Evolutionary conservation across 2,329 filamentous ascomycete species (phyloP), one percentile per base, ranked within the genome.

Genomic region (Trichoderma atrobrunneum): DNA sequence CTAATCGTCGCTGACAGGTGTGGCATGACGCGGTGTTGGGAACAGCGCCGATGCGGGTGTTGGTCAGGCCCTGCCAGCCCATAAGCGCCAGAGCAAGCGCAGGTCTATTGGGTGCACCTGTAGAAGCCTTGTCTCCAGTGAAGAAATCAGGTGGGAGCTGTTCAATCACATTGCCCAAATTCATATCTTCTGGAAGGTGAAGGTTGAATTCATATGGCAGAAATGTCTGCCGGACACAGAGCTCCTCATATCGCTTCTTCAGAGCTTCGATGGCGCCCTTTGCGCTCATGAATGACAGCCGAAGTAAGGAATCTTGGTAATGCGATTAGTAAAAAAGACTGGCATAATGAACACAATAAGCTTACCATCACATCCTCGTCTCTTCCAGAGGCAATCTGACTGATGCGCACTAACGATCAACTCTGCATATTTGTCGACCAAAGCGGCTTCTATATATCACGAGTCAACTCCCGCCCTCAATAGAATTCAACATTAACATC

Each of bases 1-100:
- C 96, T 0, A 98, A 85, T 1, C 95, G 90, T 72, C 96, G 90
- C 78, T 97, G 92, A 79, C 96, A 99, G 24, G 93, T 93, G 72
- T 91, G 88, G 80, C 96, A 99, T 5, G 90, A 90, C 7, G 93
- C 91, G 18, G 95, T 88, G 73, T 93, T 92, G 54, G 91, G 89
- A 26, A 92, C 88, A 1, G 89, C 81, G 78, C 90, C 81, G 77
- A 90, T 82, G 78, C 86, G 82, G 14, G 82, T 74, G 75, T 88
- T 87, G 7, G 82, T 83, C 3, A 90, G 83, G n/a, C 89, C 90
- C 77, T 93, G 89, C 93, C 93, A 95, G 39, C 93, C 93, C 72
- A 92, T 88, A 24, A 94, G 81, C 12, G 93, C 91, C 69, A 96
- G 85, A 1, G 87, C 85, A 16, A 95, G 84, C 1, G 92, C 92